Percentiles rank a stretch among this genome's conserved stretches.
phyloP scores from a whole-genome alignment of 2,329 filamentous ascomycete genomes.

The Cytospora leucostoma region DNA sequence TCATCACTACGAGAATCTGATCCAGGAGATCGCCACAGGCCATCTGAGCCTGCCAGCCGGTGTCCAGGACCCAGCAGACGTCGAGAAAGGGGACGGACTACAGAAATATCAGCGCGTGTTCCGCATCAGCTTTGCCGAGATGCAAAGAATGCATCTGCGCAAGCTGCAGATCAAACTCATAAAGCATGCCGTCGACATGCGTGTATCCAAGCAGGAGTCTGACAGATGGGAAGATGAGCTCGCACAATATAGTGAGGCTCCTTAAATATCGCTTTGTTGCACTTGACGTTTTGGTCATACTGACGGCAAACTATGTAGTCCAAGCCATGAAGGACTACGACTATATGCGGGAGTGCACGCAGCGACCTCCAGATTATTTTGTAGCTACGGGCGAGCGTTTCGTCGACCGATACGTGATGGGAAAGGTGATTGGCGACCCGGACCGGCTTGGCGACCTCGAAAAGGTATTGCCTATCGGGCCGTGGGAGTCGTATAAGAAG shows the following conservation, averaged over 20 bases:
- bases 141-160: slow-evolving; percentile 15
- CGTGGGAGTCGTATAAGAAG: not conserved
- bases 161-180: slow-evolving; percentile 8
- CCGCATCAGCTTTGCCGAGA: slow-evolving; percentile 15
- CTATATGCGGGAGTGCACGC: slow-evolving; percentile 4
- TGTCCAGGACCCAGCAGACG: too few species aligned
- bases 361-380: not conserved
- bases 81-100: not conserved
- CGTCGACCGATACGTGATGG: not conserved
- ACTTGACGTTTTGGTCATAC: not conserved
- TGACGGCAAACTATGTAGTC: not conserved
- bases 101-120: not conserved
- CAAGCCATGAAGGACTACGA: slow-evolving; percentile 17
- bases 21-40: not conserved
- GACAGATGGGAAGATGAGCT: slow-evolving; percentile 4
- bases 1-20: slow-evolving; percentile 19
- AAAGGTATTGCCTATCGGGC: not conserved
- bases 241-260: slow-evolving; percentile 6
- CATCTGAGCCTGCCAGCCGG: too few species aligned
- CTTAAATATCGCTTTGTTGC: too few species aligned
- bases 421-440: not conserved
- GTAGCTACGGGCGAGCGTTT: not conserved
- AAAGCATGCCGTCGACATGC: slow-evolving; percentile 3
- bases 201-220: not conserved
- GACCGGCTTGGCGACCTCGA: not conserved